phyloP scores from a whole-genome alignment of 495 filamentous ascomycete species.

The Xylaria grammica region DNA sequence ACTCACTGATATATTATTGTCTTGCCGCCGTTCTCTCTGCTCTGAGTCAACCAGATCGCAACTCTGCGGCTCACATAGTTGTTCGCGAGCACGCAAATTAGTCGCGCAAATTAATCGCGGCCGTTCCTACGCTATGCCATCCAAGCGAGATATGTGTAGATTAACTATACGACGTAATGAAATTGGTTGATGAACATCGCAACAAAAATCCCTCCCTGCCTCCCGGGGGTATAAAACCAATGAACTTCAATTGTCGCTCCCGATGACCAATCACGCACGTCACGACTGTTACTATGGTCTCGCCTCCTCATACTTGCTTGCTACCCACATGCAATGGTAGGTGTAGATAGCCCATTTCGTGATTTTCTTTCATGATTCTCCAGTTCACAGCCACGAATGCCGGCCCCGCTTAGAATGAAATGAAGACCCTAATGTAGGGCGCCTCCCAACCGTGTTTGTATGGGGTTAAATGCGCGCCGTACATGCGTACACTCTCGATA shows the following conservation, averaged over 20 bases:
- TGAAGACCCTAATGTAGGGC: not conserved
- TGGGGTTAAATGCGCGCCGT: not conserved
- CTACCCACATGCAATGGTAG: no score
- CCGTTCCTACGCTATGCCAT: no score
- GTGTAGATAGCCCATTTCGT: no score
- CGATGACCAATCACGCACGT: not conserved
- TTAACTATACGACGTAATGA: not conserved
- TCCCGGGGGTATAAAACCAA: constrained; percentile 1
- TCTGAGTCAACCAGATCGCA: no score
- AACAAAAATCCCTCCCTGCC: not conserved
- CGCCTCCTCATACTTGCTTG: not conserved
- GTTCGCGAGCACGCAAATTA: no score
- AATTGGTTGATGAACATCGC: not conserved
- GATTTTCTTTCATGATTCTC: not conserved
- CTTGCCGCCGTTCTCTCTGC: no score
- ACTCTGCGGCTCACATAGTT: no score
- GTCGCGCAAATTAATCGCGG: no score
- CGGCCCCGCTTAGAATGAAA: not conserved
- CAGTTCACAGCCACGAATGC: not conserved
- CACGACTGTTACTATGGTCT: not conserved
- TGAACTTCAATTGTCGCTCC: not conserved
- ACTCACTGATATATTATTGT: no score
- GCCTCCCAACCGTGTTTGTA: not conserved
- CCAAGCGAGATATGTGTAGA: no score
- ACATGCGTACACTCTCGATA: not conserved